Evolutionary conservation across 345 rosid species (phyloP), one percentile per base, ranked within the genome.

Genomic region (Heritiera littoralis): DNA sequence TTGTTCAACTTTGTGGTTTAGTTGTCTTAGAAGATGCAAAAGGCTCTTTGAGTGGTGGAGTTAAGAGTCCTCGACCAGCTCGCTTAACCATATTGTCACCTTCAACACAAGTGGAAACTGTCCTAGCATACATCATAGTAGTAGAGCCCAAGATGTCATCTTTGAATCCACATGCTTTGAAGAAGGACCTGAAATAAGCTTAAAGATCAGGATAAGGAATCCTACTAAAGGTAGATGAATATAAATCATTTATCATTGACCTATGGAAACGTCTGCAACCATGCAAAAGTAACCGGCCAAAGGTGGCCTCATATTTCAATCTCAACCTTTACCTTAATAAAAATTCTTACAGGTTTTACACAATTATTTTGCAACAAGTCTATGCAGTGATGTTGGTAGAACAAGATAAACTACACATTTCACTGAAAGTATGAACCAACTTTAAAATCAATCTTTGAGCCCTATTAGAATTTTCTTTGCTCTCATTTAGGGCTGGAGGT

Each of bases 151-250:
- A 83, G 23, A 89, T 80, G 83, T 96, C 99, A 76, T 88, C 92
- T 78, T 89, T 89, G 88, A 93, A 95, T 72, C 95, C 97, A 83
- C 97, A 93, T 1, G 96, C 91, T 84, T 87, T 74, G 77, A 96
- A 96, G 66, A 87, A 80, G 38, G 1, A 35, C 89, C 97, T 95
- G 82, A 60, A 30, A 65, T 51, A 81, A 72, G 60, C n/a, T 32
- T 40, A n/a, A 32, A 3, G 40, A 81, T 63, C 51, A 63, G 11
- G 76, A 49, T 71, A 17, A 48, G n/a, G 13, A 66, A 59, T 20
- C 30, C 73, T 41, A 20, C 55, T 14, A 41, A 45, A 51, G 9
- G 9, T 10, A 18, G 30, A 38, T 73, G 32, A 6, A 81, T 74
- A 51, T 6, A 65, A 51, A 65, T 40, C 46, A 49, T 65, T 51